Base-by-base conservation (phyloP, 805 yeast genomes). In the Candida takata region DNA sequence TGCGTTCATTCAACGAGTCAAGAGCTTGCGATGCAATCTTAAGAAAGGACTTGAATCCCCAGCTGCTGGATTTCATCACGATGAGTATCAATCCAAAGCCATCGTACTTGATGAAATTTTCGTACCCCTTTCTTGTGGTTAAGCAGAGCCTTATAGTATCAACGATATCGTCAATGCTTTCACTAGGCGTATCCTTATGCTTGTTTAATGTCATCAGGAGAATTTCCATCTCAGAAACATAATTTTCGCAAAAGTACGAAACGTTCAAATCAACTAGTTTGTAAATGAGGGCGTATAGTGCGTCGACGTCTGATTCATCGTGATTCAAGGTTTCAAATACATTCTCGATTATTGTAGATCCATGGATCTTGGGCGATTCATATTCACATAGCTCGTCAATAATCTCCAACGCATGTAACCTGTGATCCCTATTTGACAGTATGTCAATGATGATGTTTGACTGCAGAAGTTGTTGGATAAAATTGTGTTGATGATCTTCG, bases 41-140 rank as follows among this genome's bases (percentile, higher is more conserved):
- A 6, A 42, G 24, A 24, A 46, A 45, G 2, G 36, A 36, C 11
- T 15, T 30, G 11, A 45, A 33, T 9, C 42, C 47, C 36, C 42
- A 32, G 5, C 24, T 18, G 9, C 34, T 37, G 11, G 33, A 33
- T 24, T 31, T 40, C 27, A 45, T 20, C 6, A 48, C 19, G 8
- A 40, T 17, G 9, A 36, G 20, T 2, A 45, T 20, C 20, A 48
- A 30, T 15, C 47, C 48, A 27, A 48, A 33, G 7, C 53, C 55
- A 33, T 48, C 51, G 29, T 43, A 33, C 13, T 35, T 35, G 8
- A 37, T 14, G 14, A 50, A 42, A 3, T 39, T 20, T 3, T 42
- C 36, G 18, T 36, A 36, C 3, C 51, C 52, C 3, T 25, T 17
- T 5, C 17, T 11, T 2, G 23, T 13, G 1, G 42, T 33, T 5